Evolutionary conservation across 1,284 basidiomycete species (phyloP).

Genomic region (Ustilago bromivora): DNA sequence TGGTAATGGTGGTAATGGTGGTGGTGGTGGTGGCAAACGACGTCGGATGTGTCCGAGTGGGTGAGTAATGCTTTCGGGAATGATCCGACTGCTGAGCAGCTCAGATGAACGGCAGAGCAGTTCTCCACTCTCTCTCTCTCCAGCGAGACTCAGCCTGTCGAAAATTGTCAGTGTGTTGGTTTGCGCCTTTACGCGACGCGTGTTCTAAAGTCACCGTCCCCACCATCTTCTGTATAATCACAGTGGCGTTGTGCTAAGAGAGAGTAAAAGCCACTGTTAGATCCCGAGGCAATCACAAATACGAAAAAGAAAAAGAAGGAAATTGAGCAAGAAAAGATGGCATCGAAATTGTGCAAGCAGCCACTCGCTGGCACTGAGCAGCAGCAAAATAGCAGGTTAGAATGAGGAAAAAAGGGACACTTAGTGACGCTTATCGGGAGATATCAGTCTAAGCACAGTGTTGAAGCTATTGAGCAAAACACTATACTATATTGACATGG

Average conservation of each 20-base stretch:
- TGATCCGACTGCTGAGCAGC: not conserved
- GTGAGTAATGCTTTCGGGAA: not conserved
- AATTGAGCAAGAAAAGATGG: not conserved
- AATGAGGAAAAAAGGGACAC: too few species aligned
- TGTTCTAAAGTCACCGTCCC: conserved; percentile 2
- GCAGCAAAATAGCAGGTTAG: too few species aligned
- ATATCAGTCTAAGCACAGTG: too few species aligned
- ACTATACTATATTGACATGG: too few species aligned
- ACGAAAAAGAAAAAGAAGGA: not conserved
- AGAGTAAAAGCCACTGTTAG: too few species aligned
- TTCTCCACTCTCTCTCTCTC: too few species aligned
- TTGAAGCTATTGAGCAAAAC: too few species aligned
- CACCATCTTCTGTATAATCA: not conserved
- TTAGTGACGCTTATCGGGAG: too few species aligned
- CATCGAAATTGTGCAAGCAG: not conserved
- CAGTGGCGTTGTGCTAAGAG: not conserved
- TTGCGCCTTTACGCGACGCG: conserved; percentile 41
- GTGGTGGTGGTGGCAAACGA: not conserved
- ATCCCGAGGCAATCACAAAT: too few species aligned
- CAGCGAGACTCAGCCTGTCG: conserved; percentile 16
- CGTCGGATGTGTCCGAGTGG: not conserved
- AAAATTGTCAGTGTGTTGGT: conserved; percentile 13
- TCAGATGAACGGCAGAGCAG: not conserved
- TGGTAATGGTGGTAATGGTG: not conserved
- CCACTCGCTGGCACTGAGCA: too few species aligned